A percentile compares a stretch with the other conserved stretches of the same genome.
phyloP scores from a whole-genome alignment of 495 filamentous ascomycete species.

The Pyrenula massariospora region DNA sequence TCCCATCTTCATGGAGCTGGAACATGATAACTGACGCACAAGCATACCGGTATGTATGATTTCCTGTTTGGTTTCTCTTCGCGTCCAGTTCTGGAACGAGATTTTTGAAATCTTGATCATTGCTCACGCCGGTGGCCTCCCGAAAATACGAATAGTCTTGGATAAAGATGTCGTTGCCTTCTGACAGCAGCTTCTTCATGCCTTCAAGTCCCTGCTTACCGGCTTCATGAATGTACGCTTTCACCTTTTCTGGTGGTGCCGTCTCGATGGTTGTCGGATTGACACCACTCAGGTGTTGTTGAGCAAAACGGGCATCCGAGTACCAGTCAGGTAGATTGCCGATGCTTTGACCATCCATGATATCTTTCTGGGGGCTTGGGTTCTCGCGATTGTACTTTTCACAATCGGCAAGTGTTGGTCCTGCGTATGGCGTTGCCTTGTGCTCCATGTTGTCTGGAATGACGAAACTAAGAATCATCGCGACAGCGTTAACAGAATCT shows the following conservation, averaged over 20 bases:
- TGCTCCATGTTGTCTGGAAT: conserved; percentile 15
- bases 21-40: conserved; percentile 29
- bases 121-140: conserved; percentile 9
- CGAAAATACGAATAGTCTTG: conserved; percentile 35
- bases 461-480: conserved; percentile 20
- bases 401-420: conserved; percentile 23
- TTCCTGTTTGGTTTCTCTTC: no score
- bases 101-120: conserved; percentile 2
- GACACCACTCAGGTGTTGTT: conserved; percentile 32
- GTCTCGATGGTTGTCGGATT: conserved; percentile 31
- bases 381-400: conserved; percentile 24
- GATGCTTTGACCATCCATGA: conserved; percentile 24
- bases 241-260: conserved; percentile 17
- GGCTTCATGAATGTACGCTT: conserved; percentile 19
- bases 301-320: conserved; percentile 30
- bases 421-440: conserved; percentile 18
- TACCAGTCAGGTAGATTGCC: conserved; percentile 32
- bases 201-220: conserved; percentile 4
- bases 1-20: conserved; percentile 27
- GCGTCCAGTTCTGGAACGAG: background rate
- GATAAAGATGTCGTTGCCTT: conserved; percentile 19
- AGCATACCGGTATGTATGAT: conserved; percentile 2
- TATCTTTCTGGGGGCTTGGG: conserved; percentile 21
- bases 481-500: conserved; percentile 18
- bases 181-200: conserved; percentile 7